Evolutionary conservation across 1,284 basidiomycete species (phyloP), one percentile per base, ranked within the genome.

Genomic region (Cryptococcus sp.): DNA sequence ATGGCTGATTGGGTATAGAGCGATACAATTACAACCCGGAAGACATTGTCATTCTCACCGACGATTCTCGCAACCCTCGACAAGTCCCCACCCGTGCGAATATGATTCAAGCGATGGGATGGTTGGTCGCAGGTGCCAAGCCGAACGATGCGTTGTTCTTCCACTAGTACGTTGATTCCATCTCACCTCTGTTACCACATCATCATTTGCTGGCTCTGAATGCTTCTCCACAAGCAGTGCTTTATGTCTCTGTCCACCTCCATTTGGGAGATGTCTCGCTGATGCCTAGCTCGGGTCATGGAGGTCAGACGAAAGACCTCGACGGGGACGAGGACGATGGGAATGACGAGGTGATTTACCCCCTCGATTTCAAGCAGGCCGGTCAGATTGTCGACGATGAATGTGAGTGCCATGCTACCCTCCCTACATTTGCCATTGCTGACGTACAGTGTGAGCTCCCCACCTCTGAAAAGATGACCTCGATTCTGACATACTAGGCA

Each of bases 141-240:
- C 83, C 87, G 3, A 84, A 93, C 59, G 91, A 94, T 63, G 84
- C 89, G 0, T 75, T 94, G 33, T 93, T 94, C 78, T 90, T 94
- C 79, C 90, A 93, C 63, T 94, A 68, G 87, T 87, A 58, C 50
- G 82, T 66, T 31, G 32, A 7, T 21, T 14, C n/a, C 16, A 34
- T 36, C 16, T 37, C 25, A 6, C 12, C 4, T 7, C n/a, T 36
- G 7, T 14, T 36, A 32, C 26, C 2, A 23, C 11, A 32, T 16
- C 28, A 34, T 25, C 5, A 19, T 35, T 16, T 33, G 28, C 28
- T 31, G 14, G 14, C 28, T 7, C 19, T 43, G 12, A 55, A n/a
- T n/a, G n/a, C n/a, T n/a, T n/a, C n/a, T n/a, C n/a, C n/a, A n/a
- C n/a, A n/a, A n/a, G n/a, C n/a, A n/a, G n/a, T n/a, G n/a, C n/a